phyloP scores from a whole-genome alignment of 495 filamentous ascomycete genomes.

The Letharia columbiana region DNA sequence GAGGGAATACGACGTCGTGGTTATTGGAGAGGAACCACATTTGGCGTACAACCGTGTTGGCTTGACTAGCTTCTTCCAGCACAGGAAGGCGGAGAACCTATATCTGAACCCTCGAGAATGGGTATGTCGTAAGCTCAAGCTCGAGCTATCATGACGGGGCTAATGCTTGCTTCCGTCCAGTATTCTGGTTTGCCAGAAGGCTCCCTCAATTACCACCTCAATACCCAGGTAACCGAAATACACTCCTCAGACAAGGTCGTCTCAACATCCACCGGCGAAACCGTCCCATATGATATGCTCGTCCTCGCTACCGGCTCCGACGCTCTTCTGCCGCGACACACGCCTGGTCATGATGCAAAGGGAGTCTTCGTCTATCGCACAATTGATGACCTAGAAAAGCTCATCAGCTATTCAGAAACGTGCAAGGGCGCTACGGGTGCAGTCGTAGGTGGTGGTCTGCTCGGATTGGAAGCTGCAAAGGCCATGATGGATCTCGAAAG shows the following conservation, averaged over 20 bases:
- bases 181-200: constrained; percentile 49
- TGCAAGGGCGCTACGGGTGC: constrained; percentile 63
- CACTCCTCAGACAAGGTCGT: constrained; percentile 56
- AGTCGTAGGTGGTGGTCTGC: constrained; percentile 83
- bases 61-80: constrained; percentile 88
- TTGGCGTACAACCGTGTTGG: constrained; percentile 94
- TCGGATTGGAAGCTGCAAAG: constrained; percentile 90
- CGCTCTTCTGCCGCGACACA: constrained; percentile 70
- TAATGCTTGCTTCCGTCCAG: constrained; percentile 13
- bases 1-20: constrained; percentile 74
- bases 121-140: constrained; percentile 41
- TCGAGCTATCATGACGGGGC: background rate
- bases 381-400: constrained; percentile 70
- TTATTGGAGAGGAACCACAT: constrained; percentile 88
- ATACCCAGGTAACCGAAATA: constrained; percentile 69
- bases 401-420: constrained; percentile 63
- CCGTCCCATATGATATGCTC: constrained; percentile 76
- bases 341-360: constrained; percentile 74
- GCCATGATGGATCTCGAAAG: constrained; percentile 85
- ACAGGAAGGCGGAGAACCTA: constrained; percentile 80
- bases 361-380: constrained; percentile 96
- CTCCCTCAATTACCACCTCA: constrained; percentile 72
- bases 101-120: constrained; percentile 87
- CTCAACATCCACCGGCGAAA: constrained; percentile 58
- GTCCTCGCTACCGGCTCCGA: constrained; percentile 90